Evolutionary conservation across 331 rosid species (phyloP), one percentile per base, ranked within the genome.

Genomic region (Acacia concinna): DNA sequence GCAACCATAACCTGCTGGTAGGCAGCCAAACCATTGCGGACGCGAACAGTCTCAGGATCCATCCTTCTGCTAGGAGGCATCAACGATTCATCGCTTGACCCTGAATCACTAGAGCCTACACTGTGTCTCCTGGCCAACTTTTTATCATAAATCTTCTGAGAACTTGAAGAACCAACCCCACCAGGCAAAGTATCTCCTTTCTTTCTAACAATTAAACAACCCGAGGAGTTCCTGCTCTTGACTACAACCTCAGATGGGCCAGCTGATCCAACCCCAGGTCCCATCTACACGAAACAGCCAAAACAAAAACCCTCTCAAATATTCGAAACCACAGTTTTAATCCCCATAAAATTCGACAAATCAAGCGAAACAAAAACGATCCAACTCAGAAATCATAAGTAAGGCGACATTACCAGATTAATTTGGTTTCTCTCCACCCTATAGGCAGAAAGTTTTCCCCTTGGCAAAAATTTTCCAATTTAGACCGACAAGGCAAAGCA

Each of bases 161-260:
- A 86, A 70, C 83, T 67, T 1, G 91, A 89, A 76, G 91, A 77
- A 68, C 88, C 97, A 37, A 73, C 81, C 25, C 82, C 91, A 15
- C 87, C 92, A 44, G 86, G 85, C 66, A 75, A 44, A 2, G 83
- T 90, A 81, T 88, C 97, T 2, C 82, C 92, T 70, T 91, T 92
- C 83, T 90, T 91, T 31, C 91, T 84, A 21, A 94, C 97, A 82
- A 94, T 86, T 75, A 92, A 91, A 79, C 97, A 94, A 35, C 98
- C 98, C 0, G 97, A 91, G 1, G 97, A 88, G 59, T 82, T 89
- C 64, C 93, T 85, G 25, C 88, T 94, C 93, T 94, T 92, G 80
- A 92, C 92, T 84, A 92, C 81, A 64, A 88, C 90, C 88, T 89
- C 97, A 38, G 97, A 87, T 41, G 91, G 83, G 23, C 88, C 86